A percentile compares a stretch with the other conserved stretches of the same genome.
phyloP scores from a whole-genome alignment of 2,329 filamentous ascomycete species.

The Lasiodiplodia gonubiensis region DNA sequence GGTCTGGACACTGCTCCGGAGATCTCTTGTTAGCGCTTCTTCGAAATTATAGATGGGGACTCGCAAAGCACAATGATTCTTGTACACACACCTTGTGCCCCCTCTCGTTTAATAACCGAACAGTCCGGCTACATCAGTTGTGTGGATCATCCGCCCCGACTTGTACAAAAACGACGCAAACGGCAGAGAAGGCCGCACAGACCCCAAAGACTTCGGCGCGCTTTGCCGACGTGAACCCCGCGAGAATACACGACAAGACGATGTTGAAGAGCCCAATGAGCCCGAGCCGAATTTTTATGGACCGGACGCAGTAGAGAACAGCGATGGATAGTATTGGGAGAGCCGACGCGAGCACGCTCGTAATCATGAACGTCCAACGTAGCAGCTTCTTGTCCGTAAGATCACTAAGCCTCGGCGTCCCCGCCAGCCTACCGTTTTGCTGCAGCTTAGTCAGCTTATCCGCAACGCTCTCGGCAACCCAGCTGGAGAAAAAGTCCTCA shows the following conservation, averaged over 20 bases:
- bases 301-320: not conserved
- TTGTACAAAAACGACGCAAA: constrained; percentile 23
- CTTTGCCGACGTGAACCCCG: constrained; percentile 4
- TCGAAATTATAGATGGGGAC: no score
- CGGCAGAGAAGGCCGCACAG: constrained; percentile 11
- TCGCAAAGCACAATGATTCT: no score
- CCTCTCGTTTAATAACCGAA: no score
- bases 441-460: not conserved
- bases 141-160: not conserved
- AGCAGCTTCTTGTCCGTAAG: not conserved
- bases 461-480: not conserved
- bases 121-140: no score
- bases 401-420: accelerated
- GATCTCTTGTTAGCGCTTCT: no score
- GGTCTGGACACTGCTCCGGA: no score
- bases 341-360: not conserved
- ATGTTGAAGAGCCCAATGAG: constrained; percentile 18
- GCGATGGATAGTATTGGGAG: constrained; percentile 11
- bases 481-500: constrained; percentile 1
- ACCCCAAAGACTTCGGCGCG: constrained; percentile 10
- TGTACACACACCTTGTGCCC: no score
- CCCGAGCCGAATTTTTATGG: not conserved
- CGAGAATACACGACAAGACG: not conserved
- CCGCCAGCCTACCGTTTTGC: not conserved
- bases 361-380: not conserved